Base-by-base conservation (phyloP, 1,284 basidiomycete species). In the Amylostereum areolatum region DNA sequence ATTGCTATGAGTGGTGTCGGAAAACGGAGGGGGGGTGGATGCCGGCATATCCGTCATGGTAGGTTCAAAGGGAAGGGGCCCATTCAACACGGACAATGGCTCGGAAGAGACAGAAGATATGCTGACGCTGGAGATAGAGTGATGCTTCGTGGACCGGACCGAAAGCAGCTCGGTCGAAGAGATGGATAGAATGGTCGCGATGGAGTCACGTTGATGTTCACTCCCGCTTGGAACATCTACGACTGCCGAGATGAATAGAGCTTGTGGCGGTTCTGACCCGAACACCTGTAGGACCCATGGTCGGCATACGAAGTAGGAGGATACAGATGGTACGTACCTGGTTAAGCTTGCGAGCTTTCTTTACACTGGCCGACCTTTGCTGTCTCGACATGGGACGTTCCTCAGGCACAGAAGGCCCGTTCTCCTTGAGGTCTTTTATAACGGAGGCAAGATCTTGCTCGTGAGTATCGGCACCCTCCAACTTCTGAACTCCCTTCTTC, bases 341-440 rank as follows among this genome's bases (percentile, higher is more conserved):
- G 18, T 69, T 60, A 66, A 78, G 71, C 61, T 77, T 78, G 54
- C 68, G 62, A 25, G 72, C 72, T 28, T 74, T 69, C 49, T 66
- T 67, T 43, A 77, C 67, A 50, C 69, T 71, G 56, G 67, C 50
- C 32, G 62, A 58, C 49, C 66, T 62, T 55, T 70, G 68, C 46
- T 59, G 65, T 52, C 67, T 66, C 24, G 59, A 53, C 54, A 63
- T 53, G 18, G 63, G 56, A 48, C 18, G 18, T 18, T 18, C 31
- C 49, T 6, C 36, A 33, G 8, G 25, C n/a, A 9, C 39, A 40
- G 35, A n/a, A 34, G 9, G 37, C 5, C 31, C 18, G 28, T 39
- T 28, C 9, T 44, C 45, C 42, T 50, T 44, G 35, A n/a, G 42
- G 44, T 41, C 25, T n/a, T 52, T 45, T 5, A 50, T 45, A 11